Evolutionary conservation across 1,139 yeast species (phyloP), one percentile per base, ranked within the genome.

Genomic region (Saccharomyces hybrid): DNA sequence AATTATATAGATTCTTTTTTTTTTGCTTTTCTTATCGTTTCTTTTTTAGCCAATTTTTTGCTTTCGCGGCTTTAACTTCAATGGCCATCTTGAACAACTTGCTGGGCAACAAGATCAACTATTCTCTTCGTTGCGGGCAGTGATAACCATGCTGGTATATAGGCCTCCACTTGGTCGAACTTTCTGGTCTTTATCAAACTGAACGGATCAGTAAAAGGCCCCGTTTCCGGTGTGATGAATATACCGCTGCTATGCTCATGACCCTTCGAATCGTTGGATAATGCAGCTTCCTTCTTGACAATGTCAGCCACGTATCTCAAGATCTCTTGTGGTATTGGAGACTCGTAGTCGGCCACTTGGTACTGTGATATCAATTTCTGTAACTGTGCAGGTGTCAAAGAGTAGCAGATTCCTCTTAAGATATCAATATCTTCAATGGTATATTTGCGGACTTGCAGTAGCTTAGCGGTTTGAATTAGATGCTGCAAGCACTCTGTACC

Each of bases 81-180:
- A 29, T 58, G 60, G 47, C 60, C 57, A 51, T 66, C 72, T 58
- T 70, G 73, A 7, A 73, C 75, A 14, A 91, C 95, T 67, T 85
- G 86, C 72, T 82, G 84, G 8, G 97, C 93, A 38, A 93, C 96
- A 64, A 93, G 78, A 69, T 90, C 97, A 47, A 91, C 89, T 54
- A 93, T 83, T 71, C 95, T 80, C 75, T 95, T 86, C 50, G 95
- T 84, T 44, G 82, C 85, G 49, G 98, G 98, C 61, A 90, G 82
- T 62, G 86, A 88, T 73, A 91, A 77, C 89, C 95, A 88, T 1
- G 96, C 95, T 47, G 99, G 99, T 58, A 95, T 95, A 67, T 91
- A 93, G 1, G 97, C 96, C 73, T 93, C 98, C 52, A 95, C 91
- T 68, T 90, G 81, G 55, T 88, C 83, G 71, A 93, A 84, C 54